These are phyloP conservation scores for Hemileccinum rubropunctum DNA, from an alignment of 768 basidiomycete species.

Conservation along the genomic window DNA sequence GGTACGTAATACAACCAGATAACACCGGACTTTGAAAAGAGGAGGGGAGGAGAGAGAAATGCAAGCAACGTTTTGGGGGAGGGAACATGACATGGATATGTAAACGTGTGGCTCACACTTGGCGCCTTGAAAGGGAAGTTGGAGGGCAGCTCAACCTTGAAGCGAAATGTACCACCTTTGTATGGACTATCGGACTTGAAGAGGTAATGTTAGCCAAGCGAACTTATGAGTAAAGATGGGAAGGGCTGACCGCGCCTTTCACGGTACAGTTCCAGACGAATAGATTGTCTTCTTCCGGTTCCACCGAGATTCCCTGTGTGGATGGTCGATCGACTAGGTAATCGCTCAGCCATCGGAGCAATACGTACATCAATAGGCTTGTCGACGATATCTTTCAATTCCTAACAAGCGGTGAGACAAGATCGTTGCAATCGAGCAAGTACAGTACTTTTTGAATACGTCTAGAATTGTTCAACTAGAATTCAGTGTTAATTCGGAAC, in stretches of 20 bases:
- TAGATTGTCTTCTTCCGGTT: slow-evolving; percentile 67
- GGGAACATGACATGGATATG: slow-evolving; percentile 1
- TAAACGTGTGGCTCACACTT: slow-evolving; percentile 42
- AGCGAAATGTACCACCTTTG: slow-evolving; percentile 77
- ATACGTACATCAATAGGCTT: slow-evolving; percentile 63
- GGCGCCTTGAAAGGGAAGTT: slow-evolving; percentile 90
- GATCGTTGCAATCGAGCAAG: not conserved
- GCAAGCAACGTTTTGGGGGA: slow-evolving; percentile 22
- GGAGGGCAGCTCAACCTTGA: slow-evolving; percentile 68
- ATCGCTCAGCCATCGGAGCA: slow-evolving; percentile 9
- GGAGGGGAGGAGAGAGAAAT: not conserved
- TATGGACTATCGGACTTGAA: slow-evolving; percentile 74
- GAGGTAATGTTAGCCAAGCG: slow-evolving; percentile 4
- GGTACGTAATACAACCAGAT: slow-evolving; percentile 18
- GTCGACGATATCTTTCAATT: slow-evolving; percentile 57
- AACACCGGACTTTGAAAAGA: not conserved
- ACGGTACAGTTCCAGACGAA: slow-evolving; percentile 77
- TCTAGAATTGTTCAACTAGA: slow-evolving; percentile 37
- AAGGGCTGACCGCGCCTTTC: slow-evolving; percentile 62
- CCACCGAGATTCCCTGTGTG: slow-evolving; percentile 58
- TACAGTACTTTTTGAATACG: slow-evolving; percentile 70
- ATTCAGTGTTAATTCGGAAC: not conserved
- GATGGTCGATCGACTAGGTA: slow-evolving; percentile 9
- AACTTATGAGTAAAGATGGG: not conserved
- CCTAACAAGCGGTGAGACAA: slow-evolving; percentile 41